Conservation (phyloP, 352 stramenopile species). For the Phytopythium aichiense region DNA sequence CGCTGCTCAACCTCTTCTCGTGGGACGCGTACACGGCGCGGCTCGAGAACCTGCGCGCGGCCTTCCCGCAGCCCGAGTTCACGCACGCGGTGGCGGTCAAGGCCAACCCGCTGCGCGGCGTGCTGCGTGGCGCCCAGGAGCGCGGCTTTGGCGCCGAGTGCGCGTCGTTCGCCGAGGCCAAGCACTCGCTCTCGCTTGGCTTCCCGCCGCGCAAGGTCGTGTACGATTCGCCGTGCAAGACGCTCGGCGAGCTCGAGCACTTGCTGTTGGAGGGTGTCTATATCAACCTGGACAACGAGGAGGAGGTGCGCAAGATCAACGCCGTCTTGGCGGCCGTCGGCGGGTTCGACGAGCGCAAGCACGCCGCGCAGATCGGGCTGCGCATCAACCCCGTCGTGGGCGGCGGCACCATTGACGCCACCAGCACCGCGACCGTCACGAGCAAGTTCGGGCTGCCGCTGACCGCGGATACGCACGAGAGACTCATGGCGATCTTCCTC, state of each 20-base stretch:
- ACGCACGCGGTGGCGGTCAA: slow-evolving; percentile 80
- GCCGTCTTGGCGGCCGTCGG: slow-evolving; percentile 42
- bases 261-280: slow-evolving; percentile 78
- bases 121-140: slow-evolving; percentile 47
- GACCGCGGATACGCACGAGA: slow-evolving; percentile 42
- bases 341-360: slow-evolving; percentile 17
- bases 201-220: slow-evolving; percentile 76
- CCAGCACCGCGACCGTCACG: slow-evolving; percentile 82
- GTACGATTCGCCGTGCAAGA: slow-evolving; percentile 93
- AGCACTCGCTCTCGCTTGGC: slow-evolving; percentile 70
- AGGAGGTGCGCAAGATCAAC: slow-evolving; percentile 84
- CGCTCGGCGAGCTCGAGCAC: slow-evolving; percentile 68
- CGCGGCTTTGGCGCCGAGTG: slow-evolving; percentile 74
- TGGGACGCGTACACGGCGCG: slow-evolving; percentile 59
- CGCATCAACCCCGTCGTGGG: slow-evolving; percentile 92
- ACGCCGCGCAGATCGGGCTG: slow-evolving; percentile 73
- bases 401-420: slow-evolving; percentile 76
- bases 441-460: slow-evolving; percentile 92
- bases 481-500: slow-evolving; percentile 51
- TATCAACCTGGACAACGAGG: slow-evolving; percentile 91
- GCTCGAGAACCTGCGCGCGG: slow-evolving; percentile 43
- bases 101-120: slow-evolving; percentile 65
- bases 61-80: slow-evolving; percentile 62
- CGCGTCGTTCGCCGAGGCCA: slow-evolving; percentile 76
- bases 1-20: slow-evolving; percentile 59